Evolutionary conservation across 331 rosid species (phyloP).

Genomic region (Telfairia occidentalis): DNA sequence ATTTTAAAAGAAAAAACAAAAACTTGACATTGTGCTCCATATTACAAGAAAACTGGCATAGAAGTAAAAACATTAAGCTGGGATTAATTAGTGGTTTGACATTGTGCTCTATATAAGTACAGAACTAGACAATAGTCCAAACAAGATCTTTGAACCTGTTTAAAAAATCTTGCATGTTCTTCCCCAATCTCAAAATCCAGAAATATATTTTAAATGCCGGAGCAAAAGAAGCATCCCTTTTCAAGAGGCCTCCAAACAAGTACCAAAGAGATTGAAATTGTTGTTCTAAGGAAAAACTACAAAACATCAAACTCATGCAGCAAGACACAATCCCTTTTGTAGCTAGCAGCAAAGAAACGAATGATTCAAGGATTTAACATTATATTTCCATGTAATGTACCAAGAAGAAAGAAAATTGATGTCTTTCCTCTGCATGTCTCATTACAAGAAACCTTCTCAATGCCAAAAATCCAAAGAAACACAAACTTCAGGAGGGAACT

Average conservation of each 20-base stretch:
- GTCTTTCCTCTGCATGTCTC: background rate
- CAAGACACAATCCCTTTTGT: background rate
- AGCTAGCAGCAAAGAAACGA: background rate
- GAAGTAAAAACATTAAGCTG: background rate
- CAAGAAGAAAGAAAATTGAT: background rate
- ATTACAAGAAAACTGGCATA: background rate
- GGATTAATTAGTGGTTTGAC: background rate
- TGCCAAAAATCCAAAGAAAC: background rate
- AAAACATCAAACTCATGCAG: background rate
- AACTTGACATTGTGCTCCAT: background rate
- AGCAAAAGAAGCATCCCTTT: background rate
- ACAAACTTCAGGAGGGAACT: background rate
- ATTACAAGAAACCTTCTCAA: background rate
- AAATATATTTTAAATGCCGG: background rate
- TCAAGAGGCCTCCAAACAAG: background rate
- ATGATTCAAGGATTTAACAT: background rate
- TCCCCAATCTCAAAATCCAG: background rate
- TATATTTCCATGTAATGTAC: background rate
- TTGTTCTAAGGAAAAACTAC: background rate
- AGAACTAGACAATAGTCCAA: background rate
- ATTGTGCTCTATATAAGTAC: background rate
- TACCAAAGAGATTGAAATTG: background rate
- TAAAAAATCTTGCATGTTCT: background rate
- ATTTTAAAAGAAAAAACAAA: background rate
- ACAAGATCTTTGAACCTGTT: background rate